Evolutionary conservation across 2,329 filamentous ascomycete species (phyloP), one percentile per base, ranked within the genome.

Genomic region (Hypoxylon sp.): DNA sequence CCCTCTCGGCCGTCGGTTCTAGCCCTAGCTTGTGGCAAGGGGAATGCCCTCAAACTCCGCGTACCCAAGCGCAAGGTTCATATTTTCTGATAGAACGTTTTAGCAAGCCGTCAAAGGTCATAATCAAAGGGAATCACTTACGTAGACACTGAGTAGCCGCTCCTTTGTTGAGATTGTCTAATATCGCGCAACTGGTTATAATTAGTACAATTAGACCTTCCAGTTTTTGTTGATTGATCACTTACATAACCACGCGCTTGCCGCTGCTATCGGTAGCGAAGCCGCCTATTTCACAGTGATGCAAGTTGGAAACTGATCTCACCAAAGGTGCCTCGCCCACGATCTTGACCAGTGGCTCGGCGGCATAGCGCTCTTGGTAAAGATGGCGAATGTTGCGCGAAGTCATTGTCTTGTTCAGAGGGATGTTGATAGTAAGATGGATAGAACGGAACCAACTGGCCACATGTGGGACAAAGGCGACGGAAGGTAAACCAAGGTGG

Each of bases 381-480:
- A 98, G 84, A 77, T 97, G 93, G 68, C 96, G 90, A 73, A 99
- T 93, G 78, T 98, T 94, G 57, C 96, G 91, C 45, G 93, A 94
- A 2, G 90, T 93, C 92, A 98, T 97, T 67, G 89, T 87, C 80
- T 95, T 87, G 76, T 91, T 91, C 7, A 99, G 85, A 11, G 95
- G 95, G 53, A 98, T 93, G 77, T 90, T 94, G 80, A 98, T 94
- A 41, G 94, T 95, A 81, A 94, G 92, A 78, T 93, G 90, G 74
- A 98, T 98, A 70, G 95, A 95, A 77, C 97, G 91, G 87, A 98
- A 98, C 95, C 94, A 98, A 13, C 91, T 89, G n/a, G 94, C 93
- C 23, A 97, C 94, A 79, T 98, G 96, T 5, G 96, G 96, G 63
- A 96, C 91, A 78, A 99, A 99, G 5, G 90, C 92, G 10, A 97